A percentile compares a stretch with the other conserved stretches of the same genome.
Evolutionary conservation across 371 early-diverging fungal species (phyloP).

Genomic region (Catenaria anguillulae): DNA sequence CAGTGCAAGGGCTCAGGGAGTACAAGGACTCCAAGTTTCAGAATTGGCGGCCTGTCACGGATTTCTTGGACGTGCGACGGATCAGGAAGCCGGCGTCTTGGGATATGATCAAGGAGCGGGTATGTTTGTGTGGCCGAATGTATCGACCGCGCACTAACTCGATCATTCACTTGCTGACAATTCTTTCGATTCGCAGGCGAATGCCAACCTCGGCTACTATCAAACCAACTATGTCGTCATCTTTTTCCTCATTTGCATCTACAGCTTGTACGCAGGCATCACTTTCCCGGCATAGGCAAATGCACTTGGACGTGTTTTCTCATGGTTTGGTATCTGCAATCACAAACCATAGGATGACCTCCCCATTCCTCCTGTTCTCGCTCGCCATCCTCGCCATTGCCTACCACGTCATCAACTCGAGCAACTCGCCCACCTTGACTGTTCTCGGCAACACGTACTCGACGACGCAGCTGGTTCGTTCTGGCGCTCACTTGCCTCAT

Average conservation of each 20-base stretch:
- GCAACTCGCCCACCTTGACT: slow-evolving; percentile 31
- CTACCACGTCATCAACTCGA: slow-evolving; percentile 33
- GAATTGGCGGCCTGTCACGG: neutral
- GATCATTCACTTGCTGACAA: too few species aligned
- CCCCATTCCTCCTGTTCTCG: slow-evolving; percentile 36
- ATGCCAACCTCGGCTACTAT: slow-evolving; percentile 42
- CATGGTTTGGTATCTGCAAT: neutral
- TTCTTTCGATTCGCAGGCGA: too few species aligned
- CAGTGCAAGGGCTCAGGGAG: neutral
- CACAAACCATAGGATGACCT: slow-evolving; percentile 39
- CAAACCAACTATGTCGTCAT: slow-evolving; percentile 49
- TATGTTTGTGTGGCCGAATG: too few species aligned
- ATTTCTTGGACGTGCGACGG: neutral
- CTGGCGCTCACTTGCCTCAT: too few species aligned
- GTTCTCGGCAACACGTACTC: slow-evolving; percentile 28
- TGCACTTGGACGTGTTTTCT: too few species aligned
- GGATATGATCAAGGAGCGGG: neutral
- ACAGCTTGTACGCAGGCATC: slow-evolving; percentile 38
- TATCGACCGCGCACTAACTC: too few species aligned
- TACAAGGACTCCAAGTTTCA: neutral
- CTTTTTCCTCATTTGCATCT: slow-evolving; percentile 35
- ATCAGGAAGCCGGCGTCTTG: neutral
- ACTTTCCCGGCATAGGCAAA: neutral
- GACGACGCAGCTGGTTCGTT: slow-evolving; percentile 22
- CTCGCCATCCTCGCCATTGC: slow-evolving; percentile 39